Conservation (phyloP, 768 basidiomycete genomes). For the Boletus rex-veris region DNA sequence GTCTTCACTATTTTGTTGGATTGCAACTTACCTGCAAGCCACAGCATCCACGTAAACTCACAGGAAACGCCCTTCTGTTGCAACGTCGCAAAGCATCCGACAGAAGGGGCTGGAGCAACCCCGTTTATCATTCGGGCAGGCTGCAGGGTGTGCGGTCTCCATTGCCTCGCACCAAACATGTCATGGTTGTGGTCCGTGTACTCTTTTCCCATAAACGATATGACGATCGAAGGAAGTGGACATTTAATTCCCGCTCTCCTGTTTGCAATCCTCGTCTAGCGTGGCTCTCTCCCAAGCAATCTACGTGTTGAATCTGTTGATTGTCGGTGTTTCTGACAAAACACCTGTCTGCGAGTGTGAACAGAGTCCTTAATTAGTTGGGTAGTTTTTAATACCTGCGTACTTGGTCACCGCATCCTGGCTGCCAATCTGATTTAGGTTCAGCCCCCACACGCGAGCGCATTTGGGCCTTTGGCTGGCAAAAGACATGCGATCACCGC, state of each 20-base stretch:
- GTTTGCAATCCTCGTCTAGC: too few relatives aligned
- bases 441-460: not conserved
- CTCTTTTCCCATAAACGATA: too few relatives aligned
- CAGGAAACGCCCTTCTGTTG: not conserved
- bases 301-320: too few relatives aligned
- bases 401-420: not conserved
- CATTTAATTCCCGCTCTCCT: too few relatives aligned
- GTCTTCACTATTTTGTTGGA: not conserved
- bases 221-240: too few relatives aligned
- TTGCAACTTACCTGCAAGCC: not conserved
- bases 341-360: not conserved
- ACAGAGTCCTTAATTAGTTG: slow-evolving; percentile 5
- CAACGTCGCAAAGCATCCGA: not conserved
- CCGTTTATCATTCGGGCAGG: not conserved
- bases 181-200: too few relatives aligned
- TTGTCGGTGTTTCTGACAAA: not conserved
- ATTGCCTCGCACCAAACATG: not conserved
- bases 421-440: not conserved
- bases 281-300: too few relatives aligned
- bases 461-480: too few relatives aligned
- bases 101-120: not conserved
- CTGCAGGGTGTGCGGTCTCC: not conserved
- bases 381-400: slow-evolving; percentile 3
- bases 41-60: slow-evolving; percentile 3
- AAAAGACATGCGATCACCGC: slow-evolving; percentile 7